These are phyloP conservation scores for Fusarium praegraminearum DNA, from an alignment of 2,329 filamentous ascomycete species.

Conservation along the genomic window DNA sequence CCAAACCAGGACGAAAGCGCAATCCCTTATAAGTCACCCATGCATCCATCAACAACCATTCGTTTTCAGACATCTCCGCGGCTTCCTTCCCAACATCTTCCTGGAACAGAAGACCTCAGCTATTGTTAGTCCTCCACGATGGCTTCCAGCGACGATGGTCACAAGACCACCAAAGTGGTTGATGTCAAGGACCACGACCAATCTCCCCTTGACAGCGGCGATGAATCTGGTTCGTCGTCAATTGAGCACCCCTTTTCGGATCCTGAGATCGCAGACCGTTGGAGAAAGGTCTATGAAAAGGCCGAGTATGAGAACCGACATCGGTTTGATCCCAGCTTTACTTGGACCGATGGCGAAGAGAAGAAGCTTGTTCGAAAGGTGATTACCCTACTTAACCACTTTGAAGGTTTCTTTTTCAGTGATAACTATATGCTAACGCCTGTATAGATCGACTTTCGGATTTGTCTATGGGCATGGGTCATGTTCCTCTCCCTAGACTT, in stretches of 20 bases:
- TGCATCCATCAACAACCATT: constrained; percentile 22
- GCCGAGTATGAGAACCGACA: constrained; percentile 71
- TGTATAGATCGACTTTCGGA: constrained; percentile 60
- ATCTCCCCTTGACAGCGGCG: constrained; percentile 39
- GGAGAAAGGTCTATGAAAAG: constrained; percentile 65
- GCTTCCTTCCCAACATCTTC: neutral
- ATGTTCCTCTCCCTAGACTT: constrained; percentile 63
- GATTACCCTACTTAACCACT: neutral
- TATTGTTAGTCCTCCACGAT: constrained; percentile 18
- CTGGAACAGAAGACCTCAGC: neutral
- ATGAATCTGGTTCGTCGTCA: constrained; percentile 37
- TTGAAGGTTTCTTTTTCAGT: neutral
- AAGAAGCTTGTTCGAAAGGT: constrained; percentile 60
- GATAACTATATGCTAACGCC: constrained; percentile 12
- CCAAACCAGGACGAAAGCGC: neutral
- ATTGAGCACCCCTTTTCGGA: constrained; percentile 62
- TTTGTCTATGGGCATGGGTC: constrained; percentile 57
- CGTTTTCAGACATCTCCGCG: constrained; percentile 35
- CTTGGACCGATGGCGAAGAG: constrained; percentile 63
- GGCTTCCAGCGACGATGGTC: constrained; percentile 22
- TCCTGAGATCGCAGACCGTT: constrained; percentile 64
- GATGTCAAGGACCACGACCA: constrained; percentile 15
- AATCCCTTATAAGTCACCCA: constrained; percentile 42
- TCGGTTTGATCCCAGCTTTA: constrained; percentile 63
- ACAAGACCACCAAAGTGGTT: constrained; percentile 30